Evolutionary conservation across 495 filamentous ascomycete species (phyloP).

Genomic region (Penicillium parvum): DNA sequence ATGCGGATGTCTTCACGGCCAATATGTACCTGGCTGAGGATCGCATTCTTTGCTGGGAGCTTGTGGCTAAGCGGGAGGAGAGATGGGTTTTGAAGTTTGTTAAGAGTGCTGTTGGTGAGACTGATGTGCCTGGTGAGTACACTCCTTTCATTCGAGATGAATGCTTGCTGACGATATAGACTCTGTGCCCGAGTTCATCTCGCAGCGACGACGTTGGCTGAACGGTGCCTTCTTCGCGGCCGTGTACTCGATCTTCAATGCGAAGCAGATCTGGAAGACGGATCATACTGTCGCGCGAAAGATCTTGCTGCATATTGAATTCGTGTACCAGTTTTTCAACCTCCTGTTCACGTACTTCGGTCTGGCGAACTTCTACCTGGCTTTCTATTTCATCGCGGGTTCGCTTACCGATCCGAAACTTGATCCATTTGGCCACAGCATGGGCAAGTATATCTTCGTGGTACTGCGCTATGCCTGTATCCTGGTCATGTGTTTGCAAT

Average conservation of each 20-base stretch:
- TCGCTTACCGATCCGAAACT: constrained; percentile 76
- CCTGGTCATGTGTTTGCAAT: constrained; percentile 87
- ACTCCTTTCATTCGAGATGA: no score
- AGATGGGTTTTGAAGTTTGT: constrained; percentile 98
- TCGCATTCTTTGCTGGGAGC: constrained; percentile 97
- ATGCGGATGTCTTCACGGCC: constrained; percentile 97
- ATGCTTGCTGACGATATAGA: no score
- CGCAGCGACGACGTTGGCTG: constrained; percentile 91
- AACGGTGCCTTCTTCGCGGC: constrained; percentile 99
- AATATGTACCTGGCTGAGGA: constrained; percentile 99
- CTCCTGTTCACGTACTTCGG: constrained; percentile 97
- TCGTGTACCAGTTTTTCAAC: constrained; percentile 88
- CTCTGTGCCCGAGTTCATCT: constrained; percentile 80
- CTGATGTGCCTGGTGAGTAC: constrained; percentile 96
- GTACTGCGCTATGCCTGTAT: constrained; percentile 81
- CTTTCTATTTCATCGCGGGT: constrained; percentile 97
- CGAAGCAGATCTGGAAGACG: constrained; percentile 86
- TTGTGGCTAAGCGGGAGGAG: constrained; percentile 92
- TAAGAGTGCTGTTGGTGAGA: constrained; percentile 90
- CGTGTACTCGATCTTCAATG: constrained; percentile 95
- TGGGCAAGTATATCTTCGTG: constrained; percentile 79
- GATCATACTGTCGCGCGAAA: constrained; percentile 90
- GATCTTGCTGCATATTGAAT: constrained; percentile 89
- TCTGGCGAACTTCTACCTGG: constrained; percentile 97
- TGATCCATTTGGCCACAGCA: constrained; percentile 85